Evolutionary conservation across 2,329 filamentous ascomycete genomes (phyloP).

Genomic region (Diaporthe humulicola): DNA sequence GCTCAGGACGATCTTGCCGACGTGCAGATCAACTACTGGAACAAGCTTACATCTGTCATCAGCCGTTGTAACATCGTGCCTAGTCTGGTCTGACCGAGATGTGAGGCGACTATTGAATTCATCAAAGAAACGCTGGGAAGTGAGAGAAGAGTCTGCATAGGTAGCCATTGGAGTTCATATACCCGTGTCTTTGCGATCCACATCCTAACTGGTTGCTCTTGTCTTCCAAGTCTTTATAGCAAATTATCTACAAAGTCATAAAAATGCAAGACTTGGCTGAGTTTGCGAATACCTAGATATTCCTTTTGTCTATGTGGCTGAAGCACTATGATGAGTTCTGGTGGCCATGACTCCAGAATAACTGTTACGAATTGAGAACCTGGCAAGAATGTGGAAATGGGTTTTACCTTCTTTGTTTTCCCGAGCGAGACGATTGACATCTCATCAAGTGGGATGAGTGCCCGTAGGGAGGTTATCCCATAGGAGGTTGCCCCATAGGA

Average conservation of each 20-base stretch:
- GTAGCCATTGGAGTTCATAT: background rate
- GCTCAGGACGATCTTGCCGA: slow-evolving; percentile 4
- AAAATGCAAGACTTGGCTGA: background rate
- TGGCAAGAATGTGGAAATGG: background rate
- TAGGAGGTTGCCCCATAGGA: no score
- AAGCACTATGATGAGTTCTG: background rate
- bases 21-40: background rate
- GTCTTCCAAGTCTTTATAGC: background rate
- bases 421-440: no score
- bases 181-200: no score
- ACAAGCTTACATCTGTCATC: slow-evolving; percentile 1
- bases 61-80: background rate
- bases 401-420: background rate
- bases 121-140: accelerated
- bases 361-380: background rate
- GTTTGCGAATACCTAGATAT: background rate
- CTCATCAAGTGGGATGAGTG: no score
- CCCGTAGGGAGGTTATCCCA: no score
- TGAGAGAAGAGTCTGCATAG: background rate
- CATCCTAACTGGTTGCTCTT: background rate
- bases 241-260: background rate
- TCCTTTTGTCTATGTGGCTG: background rate
- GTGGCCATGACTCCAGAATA: background rate
- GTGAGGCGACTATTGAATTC: background rate
- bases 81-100: background rate